Conservation (phyloP, 768 basidiomycete species). For the Phlebiopsis gigantea region DNA sequence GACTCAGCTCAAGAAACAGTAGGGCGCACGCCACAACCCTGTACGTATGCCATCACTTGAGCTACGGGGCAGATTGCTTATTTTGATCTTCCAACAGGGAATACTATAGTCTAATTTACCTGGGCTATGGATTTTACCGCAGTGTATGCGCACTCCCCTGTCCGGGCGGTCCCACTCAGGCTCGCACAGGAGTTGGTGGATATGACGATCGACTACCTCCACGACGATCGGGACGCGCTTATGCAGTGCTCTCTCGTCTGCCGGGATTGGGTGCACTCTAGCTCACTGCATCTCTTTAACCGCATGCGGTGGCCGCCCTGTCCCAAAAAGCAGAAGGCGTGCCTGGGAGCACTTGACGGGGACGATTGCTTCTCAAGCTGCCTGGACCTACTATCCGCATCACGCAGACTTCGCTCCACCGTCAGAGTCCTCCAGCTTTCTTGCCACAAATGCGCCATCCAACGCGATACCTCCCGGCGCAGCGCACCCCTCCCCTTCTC, state of each 20-base stretch:
- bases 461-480: not conserved
- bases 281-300: slow-evolving; percentile 6
- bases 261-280: slow-evolving; percentile 6
- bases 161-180: not conserved
- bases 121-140: not conserved
- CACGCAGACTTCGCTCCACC: not conserved
- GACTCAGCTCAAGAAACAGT: not conserved
- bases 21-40: not conserved
- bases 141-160: not conserved
- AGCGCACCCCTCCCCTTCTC: not conserved
- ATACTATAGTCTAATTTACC: not conserved
- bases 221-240: slow-evolving; percentile 3
- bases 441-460: not conserved
- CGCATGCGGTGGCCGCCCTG: not conserved
- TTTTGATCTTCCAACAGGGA: not conserved
- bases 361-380: not conserved
- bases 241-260: slow-evolving; percentile 12
- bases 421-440: not conserved
- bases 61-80: not conserved
- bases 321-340: not conserved
- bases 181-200: slow-evolving; percentile 9
- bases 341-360: not conserved
- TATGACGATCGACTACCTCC: slow-evolving; percentile 11
- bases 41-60: not conserved
- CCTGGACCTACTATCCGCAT: not conserved